Conservation (phyloP, 2,329 filamentous ascomycete species). For the Fusarium brachygibbosum region DNA sequence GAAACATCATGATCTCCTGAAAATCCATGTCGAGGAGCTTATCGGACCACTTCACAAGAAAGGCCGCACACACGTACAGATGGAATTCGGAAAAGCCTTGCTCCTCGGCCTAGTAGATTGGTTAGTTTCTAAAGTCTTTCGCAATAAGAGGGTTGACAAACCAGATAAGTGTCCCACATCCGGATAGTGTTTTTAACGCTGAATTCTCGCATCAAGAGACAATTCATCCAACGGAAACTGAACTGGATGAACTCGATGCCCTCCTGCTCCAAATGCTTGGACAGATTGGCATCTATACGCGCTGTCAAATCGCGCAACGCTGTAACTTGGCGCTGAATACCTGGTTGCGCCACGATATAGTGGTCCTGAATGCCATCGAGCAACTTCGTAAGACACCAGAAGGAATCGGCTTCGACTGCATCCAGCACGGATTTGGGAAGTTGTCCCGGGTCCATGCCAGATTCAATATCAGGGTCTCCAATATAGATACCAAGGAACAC, state of each 20-base stretch:
- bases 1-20: conserved; percentile 98
- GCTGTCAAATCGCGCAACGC: conserved; percentile 90
- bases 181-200: conserved; percentile 96
- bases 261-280: conserved; percentile 90
- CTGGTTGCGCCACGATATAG: conserved; percentile 97
- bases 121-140: neutral
- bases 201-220: conserved; percentile 96
- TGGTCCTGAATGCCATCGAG: conserved; percentile 99
- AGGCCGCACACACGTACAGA: conserved; percentile 97
- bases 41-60: conserved; percentile 98
- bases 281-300: conserved; percentile 85
- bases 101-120: conserved; percentile 83
- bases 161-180: conserved; percentile 99
- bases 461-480: conserved; percentile 91
- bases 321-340: conserved; percentile 93
- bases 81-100: conserved; percentile 99
- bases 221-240: conserved; percentile 99
- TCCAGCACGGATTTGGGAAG: conserved; percentile 91
- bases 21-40: conserved; percentile 98
- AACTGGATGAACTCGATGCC: conserved; percentile 99
- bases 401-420: conserved; percentile 96
- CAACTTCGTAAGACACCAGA: conserved; percentile 98
- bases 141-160: conserved; percentile 61
- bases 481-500: conserved; percentile 96
- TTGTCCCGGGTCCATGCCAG: conserved; percentile 96